Evolutionary conservation across 2,329 filamentous ascomycete species (phyloP).

Genomic region (Tolypocladium pustulatum): DNA sequence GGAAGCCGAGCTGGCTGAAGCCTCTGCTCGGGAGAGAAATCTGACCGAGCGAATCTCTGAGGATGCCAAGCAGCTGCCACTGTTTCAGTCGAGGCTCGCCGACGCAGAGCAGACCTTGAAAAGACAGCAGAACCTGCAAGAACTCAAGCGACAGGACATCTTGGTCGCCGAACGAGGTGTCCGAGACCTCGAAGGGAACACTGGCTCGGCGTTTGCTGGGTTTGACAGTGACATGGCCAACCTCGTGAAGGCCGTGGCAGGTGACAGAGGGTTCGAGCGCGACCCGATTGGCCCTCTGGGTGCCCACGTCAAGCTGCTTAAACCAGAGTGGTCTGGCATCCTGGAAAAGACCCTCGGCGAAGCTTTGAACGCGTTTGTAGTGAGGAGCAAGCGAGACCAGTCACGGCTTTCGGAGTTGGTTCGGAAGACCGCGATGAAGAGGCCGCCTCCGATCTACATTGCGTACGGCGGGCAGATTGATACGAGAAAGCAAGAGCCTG

Average conservation of each 20-base stretch:
- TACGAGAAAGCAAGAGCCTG: constrained; percentile 53
- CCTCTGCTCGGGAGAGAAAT: constrained; percentile 13
- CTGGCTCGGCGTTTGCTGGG: constrained; percentile 49
- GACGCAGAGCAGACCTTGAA: constrained; percentile 19
- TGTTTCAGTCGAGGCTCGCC: constrained; percentile 20
- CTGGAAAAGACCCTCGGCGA: constrained; percentile 69
- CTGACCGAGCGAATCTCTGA: constrained; percentile 16
- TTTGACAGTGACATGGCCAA: constrained; percentile 53
- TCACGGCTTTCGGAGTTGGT: constrained; percentile 57
- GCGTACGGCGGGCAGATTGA: constrained; percentile 24
- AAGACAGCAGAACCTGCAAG: constrained; percentile 20
- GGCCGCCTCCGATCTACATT: constrained; percentile 25
- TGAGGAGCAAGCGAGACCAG: constrained; percentile 67
- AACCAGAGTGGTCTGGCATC: constrained; percentile 74
- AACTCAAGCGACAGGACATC: constrained; percentile 44
- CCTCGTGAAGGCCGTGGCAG: constrained; percentile 58
- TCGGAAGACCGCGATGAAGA: constrained; percentile 45
- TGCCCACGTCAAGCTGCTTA: constrained; percentile 60
- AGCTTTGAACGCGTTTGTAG: constrained; percentile 66
- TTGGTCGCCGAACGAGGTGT: constrained; percentile 32
- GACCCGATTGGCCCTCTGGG: constrained; percentile 81
- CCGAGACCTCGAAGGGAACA: constrained; percentile 41
- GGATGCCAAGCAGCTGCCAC: constrained; percentile 17
- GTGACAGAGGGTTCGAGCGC: constrained; percentile 56
- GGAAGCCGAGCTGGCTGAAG: constrained; percentile 37